phyloP scores from a whole-genome alignment of 192 early-diverging fungal species.

The Physocladia obscura region DNA sequence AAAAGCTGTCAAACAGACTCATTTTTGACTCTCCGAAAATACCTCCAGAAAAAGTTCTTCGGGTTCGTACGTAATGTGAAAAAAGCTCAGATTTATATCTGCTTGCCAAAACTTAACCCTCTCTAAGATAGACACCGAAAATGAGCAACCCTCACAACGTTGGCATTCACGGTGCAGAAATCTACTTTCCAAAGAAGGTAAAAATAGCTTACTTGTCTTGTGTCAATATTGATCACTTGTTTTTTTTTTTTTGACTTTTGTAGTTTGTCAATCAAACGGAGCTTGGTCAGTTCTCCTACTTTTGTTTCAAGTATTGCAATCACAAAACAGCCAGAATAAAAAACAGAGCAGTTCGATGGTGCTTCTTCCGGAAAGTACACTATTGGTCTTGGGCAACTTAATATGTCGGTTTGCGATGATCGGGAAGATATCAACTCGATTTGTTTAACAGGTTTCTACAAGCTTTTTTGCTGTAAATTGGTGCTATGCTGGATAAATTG shows the following conservation, averaged over 20 bases:
- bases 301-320: too few species aligned
- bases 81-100: too few species aligned
- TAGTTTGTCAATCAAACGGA: conserved; percentile 53
- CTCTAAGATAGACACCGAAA: too few species aligned
- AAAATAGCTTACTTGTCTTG: too few species aligned
- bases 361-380: conserved; percentile 97
- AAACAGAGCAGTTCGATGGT: conserved; percentile 82
- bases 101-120: too few species aligned
- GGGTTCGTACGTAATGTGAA: too few species aligned
- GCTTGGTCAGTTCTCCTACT: conserved; percentile 35
- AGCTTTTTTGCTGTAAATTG: too few species aligned
- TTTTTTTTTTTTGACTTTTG: not conserved
- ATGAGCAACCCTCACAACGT: conserved; percentile 42
- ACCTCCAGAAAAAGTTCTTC: too few species aligned
- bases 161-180: conserved; percentile 51
- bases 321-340: too few species aligned
- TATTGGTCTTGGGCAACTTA: conserved; percentile 92
- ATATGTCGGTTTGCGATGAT: conserved; percentile 95
- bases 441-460: conserved; percentile 73
- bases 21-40: too few species aligned
- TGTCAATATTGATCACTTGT: not conserved
- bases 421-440: conserved; percentile 93
- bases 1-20: too few species aligned
- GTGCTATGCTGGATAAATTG: too few species aligned
- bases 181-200: conserved; percentile 59